Evolutionary conservation across 176 grass and related monocot species (phyloP).

Genomic region (Miscanthus lutarioriparius): DNA sequence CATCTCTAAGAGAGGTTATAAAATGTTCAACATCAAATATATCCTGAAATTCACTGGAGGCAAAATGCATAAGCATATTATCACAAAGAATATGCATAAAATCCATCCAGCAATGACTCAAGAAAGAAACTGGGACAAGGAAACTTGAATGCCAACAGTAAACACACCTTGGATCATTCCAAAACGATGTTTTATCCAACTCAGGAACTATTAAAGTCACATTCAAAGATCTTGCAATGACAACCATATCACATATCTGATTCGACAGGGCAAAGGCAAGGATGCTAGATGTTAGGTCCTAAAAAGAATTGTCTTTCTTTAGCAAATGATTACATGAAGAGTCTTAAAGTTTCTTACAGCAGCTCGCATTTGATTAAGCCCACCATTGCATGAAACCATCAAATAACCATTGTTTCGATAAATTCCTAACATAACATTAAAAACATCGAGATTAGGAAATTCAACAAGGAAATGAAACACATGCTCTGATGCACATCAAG

Average conservation of each 20-base stretch:
- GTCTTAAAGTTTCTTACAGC: conserved; percentile 54
- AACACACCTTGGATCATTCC: conserved; percentile 79
- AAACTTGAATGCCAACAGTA: conserved; percentile 18
- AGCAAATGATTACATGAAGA: not conserved
- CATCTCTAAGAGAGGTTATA: conserved; percentile 83
- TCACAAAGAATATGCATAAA: not conserved
- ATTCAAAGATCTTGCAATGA: conserved; percentile 88
- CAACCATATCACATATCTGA: conserved; percentile 98
- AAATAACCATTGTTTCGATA: conserved; percentile 91
- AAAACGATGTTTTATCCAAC: conserved; percentile 92
- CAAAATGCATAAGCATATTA: not conserved
- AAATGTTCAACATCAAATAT: conserved; percentile 98
- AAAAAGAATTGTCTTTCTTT: not conserved
- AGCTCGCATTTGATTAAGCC: conserved; percentile 96
- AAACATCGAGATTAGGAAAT: not conserved
- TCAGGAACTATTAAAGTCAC: conserved; percentile 82
- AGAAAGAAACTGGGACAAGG: not conserved
- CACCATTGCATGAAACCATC: conserved; percentile 97
- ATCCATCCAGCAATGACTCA: not conserved
- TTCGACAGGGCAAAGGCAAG: conserved; percentile 23
- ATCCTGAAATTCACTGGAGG: conserved; percentile 77
- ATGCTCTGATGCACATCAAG: not conserved
- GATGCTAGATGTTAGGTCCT: conserved; percentile 11
- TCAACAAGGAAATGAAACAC: not conserved
- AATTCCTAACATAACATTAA: conserved; percentile 52